These are phyloP conservation scores for Oropetium thomaeum DNA, from an alignment of 176 grass and related monocot genomes.

Conservation along the genomic window DNA sequence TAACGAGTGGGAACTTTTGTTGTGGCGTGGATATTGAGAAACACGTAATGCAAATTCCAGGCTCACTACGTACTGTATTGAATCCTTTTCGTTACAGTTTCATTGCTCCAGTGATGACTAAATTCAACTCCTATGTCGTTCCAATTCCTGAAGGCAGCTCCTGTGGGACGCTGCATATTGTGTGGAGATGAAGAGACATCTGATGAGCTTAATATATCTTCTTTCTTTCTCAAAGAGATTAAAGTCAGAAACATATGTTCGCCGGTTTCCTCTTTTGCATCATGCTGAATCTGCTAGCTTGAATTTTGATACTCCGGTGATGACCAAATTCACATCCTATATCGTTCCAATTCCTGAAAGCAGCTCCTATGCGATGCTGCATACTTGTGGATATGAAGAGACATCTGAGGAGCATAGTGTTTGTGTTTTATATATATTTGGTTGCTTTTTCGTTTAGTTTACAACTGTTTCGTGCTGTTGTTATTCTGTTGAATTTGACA, in stretches of 20 bases:
- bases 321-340: constrained; percentile 16
- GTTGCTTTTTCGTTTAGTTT: neutral
- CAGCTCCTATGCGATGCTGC: constrained; percentile 23
- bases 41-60: neutral
- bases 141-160: constrained; percentile 44
- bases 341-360: constrained; percentile 58
- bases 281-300: neutral
- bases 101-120: constrained; percentile 26
- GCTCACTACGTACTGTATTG: neutral
- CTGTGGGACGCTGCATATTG: neutral
- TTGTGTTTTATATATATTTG: neutral
- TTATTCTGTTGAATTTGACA: constrained; percentile 2
- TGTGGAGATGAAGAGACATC: constrained; percentile 45
- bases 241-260: neutral
- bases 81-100: neutral
- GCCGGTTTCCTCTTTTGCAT: neutral
- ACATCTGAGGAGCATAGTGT: constrained; percentile 36
- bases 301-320: constrained; percentile 14
- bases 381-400: constrained; percentile 39
- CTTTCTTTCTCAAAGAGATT: neutral
- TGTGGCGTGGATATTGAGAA: neutral
- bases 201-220: constrained; percentile 20
- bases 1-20: neutral
- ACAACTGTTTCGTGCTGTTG: neutral
- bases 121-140: constrained; percentile 31